phyloP scores from a whole-genome alignment of 2,329 filamentous ascomycete genomes.

The Elsinoe arachidis region DNA sequence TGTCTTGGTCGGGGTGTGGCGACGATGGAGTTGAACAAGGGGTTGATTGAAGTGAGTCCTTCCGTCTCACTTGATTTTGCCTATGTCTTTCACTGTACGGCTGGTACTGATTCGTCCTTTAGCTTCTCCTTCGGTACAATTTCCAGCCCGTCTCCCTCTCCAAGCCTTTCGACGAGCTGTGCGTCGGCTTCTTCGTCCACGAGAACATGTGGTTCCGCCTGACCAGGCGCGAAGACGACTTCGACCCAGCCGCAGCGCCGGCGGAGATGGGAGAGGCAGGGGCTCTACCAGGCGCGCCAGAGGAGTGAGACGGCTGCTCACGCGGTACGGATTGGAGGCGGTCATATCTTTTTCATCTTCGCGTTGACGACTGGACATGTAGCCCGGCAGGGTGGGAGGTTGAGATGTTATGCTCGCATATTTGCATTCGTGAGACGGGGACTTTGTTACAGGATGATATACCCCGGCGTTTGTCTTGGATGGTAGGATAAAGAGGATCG shows the following conservation, averaged over 20 bases:
- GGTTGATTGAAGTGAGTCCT: constrained; percentile 28
- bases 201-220: constrained; percentile 31
- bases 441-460: no score
- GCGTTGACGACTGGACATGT: not conserved
- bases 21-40: constrained; percentile 33
- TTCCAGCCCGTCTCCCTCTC: constrained; percentile 30
- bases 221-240: constrained; percentile 21
- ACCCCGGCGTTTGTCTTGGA: no score
- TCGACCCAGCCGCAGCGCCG: not conserved
- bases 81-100: not conserved
- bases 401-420: no score
- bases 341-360: not conserved
- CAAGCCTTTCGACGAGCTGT: constrained; percentile 30
- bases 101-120: not conserved
- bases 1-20: constrained; percentile 31
- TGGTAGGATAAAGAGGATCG: no score
- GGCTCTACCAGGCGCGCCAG: constrained; percentile 22
- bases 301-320: constrained; percentile 15
- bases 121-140: constrained; percentile 30
- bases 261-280: constrained; percentile 17
- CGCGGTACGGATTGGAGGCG: not conserved
- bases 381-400: no score
- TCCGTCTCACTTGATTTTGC: not conserved
- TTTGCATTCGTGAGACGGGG: no score
- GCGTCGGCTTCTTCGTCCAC: constrained; percentile 31